A percentile compares a stretch with the other conserved stretches of the same genome.
Conservation (phyloP, 2,329 filamentous ascomycete species). For the Diaporthe humulicola region DNA sequence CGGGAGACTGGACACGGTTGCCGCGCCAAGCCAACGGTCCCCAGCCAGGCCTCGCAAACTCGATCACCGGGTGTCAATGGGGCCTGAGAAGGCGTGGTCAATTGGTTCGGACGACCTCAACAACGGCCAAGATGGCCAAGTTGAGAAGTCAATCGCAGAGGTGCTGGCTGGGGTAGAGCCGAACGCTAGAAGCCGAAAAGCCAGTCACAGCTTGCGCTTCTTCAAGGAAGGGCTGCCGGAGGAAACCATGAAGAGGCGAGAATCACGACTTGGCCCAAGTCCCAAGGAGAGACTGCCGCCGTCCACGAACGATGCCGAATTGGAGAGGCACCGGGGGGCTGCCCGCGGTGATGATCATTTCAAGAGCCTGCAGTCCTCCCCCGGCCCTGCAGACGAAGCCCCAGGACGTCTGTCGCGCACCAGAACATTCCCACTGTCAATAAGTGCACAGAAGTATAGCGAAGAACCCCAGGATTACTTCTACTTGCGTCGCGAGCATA, state of each 20-base stretch:
- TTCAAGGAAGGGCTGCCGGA: slow-evolving; percentile 76
- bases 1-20: slow-evolving; percentile 9
- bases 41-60: slow-evolving; percentile 51
- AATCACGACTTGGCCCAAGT: slow-evolving; percentile 52
- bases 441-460: slow-evolving; percentile 30
- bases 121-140: slow-evolving; percentile 66
- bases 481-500: slow-evolving; percentile 22
- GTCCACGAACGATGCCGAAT: slow-evolving; percentile 45
- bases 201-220: slow-evolving; percentile 75
- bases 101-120: slow-evolving; percentile 66
- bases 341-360: slow-evolving; percentile 40
- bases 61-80: slow-evolving; percentile 58
- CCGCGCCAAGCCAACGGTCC: slow-evolving; percentile 21
- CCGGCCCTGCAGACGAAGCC: slow-evolving; percentile 44
- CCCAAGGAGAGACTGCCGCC: slow-evolving; percentile 56
- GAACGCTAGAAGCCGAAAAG: slow-evolving; percentile 75
- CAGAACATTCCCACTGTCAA: slow-evolving; percentile 42
- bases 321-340: slow-evolving; percentile 41
- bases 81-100: slow-evolving; percentile 73
- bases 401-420: slow-evolving; percentile 41
- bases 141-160: slow-evolving; percentile 75
- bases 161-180: slow-evolving; percentile 72
- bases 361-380: slow-evolving; percentile 43
- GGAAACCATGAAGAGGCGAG: slow-evolving; percentile 68
- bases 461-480: slow-evolving; percentile 46